Base-by-base conservation (phyloP, 345 rosid genomes). In the Camelina laxa region DNA sequence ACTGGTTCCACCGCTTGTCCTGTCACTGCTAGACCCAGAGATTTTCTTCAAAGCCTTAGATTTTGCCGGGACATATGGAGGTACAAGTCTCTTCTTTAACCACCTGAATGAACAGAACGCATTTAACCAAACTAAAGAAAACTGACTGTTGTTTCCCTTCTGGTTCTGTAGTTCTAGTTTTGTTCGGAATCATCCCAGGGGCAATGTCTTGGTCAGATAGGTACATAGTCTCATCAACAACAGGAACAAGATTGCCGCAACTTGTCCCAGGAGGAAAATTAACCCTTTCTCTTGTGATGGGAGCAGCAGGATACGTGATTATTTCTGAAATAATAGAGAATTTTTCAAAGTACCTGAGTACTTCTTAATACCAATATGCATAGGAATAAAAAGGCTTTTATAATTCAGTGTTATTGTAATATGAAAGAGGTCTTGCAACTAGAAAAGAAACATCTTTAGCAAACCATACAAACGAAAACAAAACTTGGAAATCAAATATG, bases 141-240 rank as follows among this genome's bases (percentile, higher is more conserved):
- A 15, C 77, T 53, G 16, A 66, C 59, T 42, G 4, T 11, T 3
- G 35, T 72, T 44, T 47, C 1, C 54, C 62, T 45, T 58, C 12
- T 36, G 1, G 41, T 36, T 9, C 12, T 73, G 63, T 72, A 93
- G 98, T 88, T 55, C 60, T 93, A 67, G 88, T 91, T 68, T 77
- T 91, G 65, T 89, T 93, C 33, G 98, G 97, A 67, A 80, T 93
- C 62, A 82, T 93, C 60, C 98, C 96, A 62, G 97, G 94, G 20
- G 92, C 94, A 42, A 91, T 93, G 98, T 84, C 96, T 47, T 93
- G 97, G 97, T 89, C 90, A n/a, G 97, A 93, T 75, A 76, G 92
- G 76, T 88, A 89, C 79, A 76, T 83, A 11, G 77, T 51, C 59
- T 45, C 74, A 38, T 57, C 96, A 47, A 60, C 87, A 0, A 20